phyloP scores from a whole-genome alignment of 2,329 filamentous ascomycete genomes.

The Exophiala xenobiotica region DNA sequence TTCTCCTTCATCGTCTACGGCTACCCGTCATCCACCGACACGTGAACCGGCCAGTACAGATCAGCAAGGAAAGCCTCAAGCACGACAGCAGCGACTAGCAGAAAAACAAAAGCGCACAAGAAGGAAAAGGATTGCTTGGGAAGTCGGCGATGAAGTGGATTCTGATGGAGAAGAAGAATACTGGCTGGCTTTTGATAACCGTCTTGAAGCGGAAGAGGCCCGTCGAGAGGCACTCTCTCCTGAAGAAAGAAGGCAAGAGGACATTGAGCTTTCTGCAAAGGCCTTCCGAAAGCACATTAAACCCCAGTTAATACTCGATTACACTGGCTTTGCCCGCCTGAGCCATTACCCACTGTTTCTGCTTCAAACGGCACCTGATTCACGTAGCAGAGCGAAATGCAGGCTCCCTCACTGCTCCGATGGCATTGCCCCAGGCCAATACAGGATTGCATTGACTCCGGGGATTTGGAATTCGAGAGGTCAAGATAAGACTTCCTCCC shows the following conservation, averaged over 20 bases:
- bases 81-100: not conserved
- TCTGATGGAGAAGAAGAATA: not conserved
- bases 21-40: not conserved
- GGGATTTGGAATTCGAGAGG: not conserved
- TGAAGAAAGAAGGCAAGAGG: not conserved
- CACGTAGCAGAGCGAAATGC: not conserved
- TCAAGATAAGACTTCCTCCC: not conserved
- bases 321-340: not conserved
- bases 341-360: not conserved
- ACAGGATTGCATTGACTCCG: not conserved
- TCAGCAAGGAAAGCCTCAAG: not conserved
- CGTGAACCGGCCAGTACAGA: not conserved
- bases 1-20: not conserved
- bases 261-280: not conserved
- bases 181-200: not conserved
- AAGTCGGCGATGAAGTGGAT: not conserved
- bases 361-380: conserved; percentile 1
- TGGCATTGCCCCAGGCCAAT: not conserved
- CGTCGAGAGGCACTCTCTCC: not conserved
- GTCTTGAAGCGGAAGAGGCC: not conserved
- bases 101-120: not conserved
- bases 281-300: not conserved
- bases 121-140: not conserved
- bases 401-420: not conserved
- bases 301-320: not conserved